These are phyloP conservation scores for Penicillium sp. DNA, from an alignment of 2,329 filamentous ascomycete species.

Conservation along the genomic window DNA sequence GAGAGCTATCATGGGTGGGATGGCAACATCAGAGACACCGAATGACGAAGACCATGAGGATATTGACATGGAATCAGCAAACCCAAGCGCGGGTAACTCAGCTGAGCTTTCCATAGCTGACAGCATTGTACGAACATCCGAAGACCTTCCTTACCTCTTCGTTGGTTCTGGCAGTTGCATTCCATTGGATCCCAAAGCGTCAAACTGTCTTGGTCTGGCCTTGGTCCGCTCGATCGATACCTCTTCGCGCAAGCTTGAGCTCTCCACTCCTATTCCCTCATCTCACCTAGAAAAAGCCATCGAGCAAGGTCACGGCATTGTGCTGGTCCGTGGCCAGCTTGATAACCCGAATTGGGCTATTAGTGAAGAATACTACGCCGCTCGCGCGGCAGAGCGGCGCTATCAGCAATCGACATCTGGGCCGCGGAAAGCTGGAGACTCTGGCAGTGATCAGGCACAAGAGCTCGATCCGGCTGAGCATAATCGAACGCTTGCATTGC, in stretches of 20 bases:
- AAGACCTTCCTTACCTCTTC: conserved; percentile 52
- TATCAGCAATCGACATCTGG: conserved; percentile 25
- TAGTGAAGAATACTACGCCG: conserved; percentile 42
- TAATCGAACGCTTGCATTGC: conserved; percentile 19
- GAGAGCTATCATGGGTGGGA: conserved; percentile 25
- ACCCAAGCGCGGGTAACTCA: background rate
- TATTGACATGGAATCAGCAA: conserved; percentile 18
- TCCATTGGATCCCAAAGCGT: conserved; percentile 47
- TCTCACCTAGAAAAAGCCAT: conserved; percentile 29
- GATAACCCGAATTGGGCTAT: conserved; percentile 47
- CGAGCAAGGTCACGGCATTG: conserved; percentile 38
- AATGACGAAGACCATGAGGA: conserved; percentile 13
- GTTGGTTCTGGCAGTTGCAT: conserved; percentile 39
- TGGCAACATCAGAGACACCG: background rate
- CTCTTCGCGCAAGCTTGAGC: conserved; percentile 39
- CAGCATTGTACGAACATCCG: conserved; percentile 41
- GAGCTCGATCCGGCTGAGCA: conserved; percentile 13
- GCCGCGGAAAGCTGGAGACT: conserved; percentile 16
- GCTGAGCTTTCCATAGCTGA: background rate
- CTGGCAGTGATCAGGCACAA: background rate
- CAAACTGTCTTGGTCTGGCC: conserved; percentile 50
- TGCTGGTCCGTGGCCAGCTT: conserved; percentile 48
- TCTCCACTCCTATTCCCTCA: conserved; percentile 48
- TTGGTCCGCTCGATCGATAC: conserved; percentile 43
- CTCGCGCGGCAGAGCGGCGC: conserved; percentile 35